phyloP scores from a whole-genome alignment of 257 asterid species.

The Solanum tacnaense region DNA sequence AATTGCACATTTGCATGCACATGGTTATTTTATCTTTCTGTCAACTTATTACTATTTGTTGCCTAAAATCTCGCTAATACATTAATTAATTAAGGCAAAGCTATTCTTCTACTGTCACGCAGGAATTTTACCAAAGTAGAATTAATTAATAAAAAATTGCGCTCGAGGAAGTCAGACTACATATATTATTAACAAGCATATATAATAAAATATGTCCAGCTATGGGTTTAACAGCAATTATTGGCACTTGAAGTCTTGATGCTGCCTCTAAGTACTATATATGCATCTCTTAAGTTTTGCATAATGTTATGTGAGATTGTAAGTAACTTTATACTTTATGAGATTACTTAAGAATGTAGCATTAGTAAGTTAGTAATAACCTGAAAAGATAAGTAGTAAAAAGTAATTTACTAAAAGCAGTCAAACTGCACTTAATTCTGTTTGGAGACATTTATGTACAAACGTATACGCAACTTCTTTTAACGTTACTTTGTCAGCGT shows the following conservation, averaged over 20 bases:
- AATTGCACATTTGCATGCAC: not conserved
- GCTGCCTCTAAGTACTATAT: not conserved
- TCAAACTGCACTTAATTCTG: not conserved
- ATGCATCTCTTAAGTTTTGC: not conserved
- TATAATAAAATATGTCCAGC: not conserved
- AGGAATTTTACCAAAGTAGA: not conserved
- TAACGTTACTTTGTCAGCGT: not conserved
- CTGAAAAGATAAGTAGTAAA: not conserved
- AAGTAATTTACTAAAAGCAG: not conserved
- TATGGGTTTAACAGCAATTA: not conserved
- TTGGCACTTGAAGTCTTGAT: not conserved
- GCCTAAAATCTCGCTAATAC: not conserved
- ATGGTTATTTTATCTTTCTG: not conserved
- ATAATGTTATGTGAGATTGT: not conserved
- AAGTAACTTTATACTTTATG: not conserved
- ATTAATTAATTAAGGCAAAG: not conserved
- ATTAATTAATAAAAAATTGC: not conserved
- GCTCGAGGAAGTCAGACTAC: not conserved
- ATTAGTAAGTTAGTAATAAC: not conserved
- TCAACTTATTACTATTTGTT: not conserved
- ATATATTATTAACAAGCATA: not conserved
- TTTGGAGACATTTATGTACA: not conserved
- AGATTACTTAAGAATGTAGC: not conserved
- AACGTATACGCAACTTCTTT: not conserved
- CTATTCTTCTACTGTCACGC: not conserved